Conservation (phyloP, 2,329 filamentous ascomycete species). For the Dothistroma pini region DNA sequence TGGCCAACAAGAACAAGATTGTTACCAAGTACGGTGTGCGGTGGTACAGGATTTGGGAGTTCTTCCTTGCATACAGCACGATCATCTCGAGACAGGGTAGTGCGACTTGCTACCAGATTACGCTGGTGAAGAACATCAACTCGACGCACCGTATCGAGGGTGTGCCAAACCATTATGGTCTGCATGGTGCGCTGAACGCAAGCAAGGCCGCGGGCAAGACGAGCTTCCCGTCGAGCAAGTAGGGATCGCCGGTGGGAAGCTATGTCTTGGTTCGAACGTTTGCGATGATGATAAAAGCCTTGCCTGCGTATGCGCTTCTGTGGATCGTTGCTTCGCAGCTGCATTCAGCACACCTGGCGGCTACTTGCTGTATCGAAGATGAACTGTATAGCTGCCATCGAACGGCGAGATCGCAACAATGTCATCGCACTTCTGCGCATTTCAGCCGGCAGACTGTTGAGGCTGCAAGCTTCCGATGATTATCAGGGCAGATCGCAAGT, state of each 20-base stretch:
- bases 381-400: too few relatives aligned
- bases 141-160: conserved; percentile 77
- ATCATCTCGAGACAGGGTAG: conserved; percentile 80
- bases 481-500: too few relatives aligned
- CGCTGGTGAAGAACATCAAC: conserved; percentile 86
- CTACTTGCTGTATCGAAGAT: too few relatives aligned
- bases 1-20: conserved; percentile 88
- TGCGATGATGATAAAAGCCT: neutral
- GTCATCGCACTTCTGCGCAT: too few relatives aligned
- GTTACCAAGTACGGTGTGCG: conserved; percentile 90
- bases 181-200: conserved; percentile 61
- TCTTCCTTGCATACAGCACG: conserved; percentile 80
- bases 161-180: conserved; percentile 63
- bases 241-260: neutral
- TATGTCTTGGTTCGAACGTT: neutral
- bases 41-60: conserved; percentile 97
- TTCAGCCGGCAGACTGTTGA: too few relatives aligned
- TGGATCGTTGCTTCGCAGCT: neutral
- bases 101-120: conserved; percentile 84
- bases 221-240: conserved; percentile 30
- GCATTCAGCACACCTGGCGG: too few relatives aligned
- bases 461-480: too few relatives aligned
- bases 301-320: neutral
- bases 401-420: too few relatives aligned
- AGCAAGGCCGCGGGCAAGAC: conserved; percentile 39